phyloP scores from a whole-genome alignment of 176 grass and related monocot genomes.

The Aegilops sharonensis region DNA sequence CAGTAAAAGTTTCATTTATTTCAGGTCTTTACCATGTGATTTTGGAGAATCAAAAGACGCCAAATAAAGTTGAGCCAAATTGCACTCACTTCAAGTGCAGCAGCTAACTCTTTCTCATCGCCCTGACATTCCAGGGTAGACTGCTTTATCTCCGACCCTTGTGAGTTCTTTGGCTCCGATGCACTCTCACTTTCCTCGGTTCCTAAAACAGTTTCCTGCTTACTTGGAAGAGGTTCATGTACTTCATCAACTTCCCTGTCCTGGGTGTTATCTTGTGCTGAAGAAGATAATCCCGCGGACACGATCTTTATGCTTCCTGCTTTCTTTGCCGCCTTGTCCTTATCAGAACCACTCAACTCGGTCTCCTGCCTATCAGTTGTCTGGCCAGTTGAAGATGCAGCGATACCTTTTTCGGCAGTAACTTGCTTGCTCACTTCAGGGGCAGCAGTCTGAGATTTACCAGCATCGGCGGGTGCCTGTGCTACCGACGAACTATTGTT shows the following conservation, averaged over 20 bases:
- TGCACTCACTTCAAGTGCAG: constrained; percentile 55
- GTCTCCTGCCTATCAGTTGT: constrained; percentile 13
- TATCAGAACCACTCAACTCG: constrained; percentile 33
- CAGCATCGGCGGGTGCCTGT: constrained; percentile 17
- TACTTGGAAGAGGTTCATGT: constrained; percentile 24
- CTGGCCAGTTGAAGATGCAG: constrained; percentile 18
- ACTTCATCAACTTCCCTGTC: constrained; percentile 26
- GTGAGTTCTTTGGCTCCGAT: constrained; percentile 31
- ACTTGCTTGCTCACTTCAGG: constrained; percentile 11
- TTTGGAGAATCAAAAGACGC: not conserved
- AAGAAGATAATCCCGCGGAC: constrained; percentile 30
- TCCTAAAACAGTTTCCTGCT: constrained; percentile 29
- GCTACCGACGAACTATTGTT: constrained; percentile 28
- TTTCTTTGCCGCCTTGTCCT: constrained; percentile 46
- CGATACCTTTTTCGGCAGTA: constrained; percentile 16
- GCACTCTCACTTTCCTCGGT: constrained; percentile 14
- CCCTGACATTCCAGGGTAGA: constrained; percentile 34
- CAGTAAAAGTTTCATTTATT: not conserved
- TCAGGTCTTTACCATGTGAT: not conserved
- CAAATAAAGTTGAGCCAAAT: not conserved
- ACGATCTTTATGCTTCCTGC: constrained; percentile 52
- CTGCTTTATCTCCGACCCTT: constrained; percentile 30
- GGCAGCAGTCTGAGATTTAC: constrained; percentile 6
- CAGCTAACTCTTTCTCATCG: constrained; percentile 58
- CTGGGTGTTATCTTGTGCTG: constrained; percentile 13